Evolutionary conservation across 257 asterid species (phyloP).

Genomic region (Paulownia fortunei): DNA sequence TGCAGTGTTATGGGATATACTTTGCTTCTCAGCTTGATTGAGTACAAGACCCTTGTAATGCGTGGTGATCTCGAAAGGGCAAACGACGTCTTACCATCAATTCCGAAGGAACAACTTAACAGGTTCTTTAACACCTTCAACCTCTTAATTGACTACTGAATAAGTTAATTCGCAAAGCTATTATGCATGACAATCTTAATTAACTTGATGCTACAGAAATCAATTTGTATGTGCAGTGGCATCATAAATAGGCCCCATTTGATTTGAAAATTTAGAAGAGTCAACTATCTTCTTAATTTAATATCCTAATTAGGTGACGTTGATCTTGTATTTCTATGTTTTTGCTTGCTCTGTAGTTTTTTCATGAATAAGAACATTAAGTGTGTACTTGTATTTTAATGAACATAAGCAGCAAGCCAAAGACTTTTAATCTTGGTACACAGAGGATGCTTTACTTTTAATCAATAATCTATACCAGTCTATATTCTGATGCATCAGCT

Average conservation of each 20-base stretch:
- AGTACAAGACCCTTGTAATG: conserved; percentile 98
- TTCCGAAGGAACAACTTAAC: conserved; percentile 92
- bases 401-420: conserved; percentile 4
- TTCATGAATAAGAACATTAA: conserved; percentile 6
- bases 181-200: conserved; percentile 4
- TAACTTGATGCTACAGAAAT: conserved; percentile 21
- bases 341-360: conserved; percentile 14
- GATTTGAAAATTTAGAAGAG: conserved; percentile 9
- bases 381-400: conserved; percentile 18
- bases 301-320: background rate
- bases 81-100: conserved; percentile 78
- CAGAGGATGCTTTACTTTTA: background rate
- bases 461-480: background rate
- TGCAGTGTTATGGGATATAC: conserved; percentile 92
- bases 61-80: conserved; percentile 98
- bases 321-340: conserved; percentile 19
- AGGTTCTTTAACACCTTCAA: conserved; percentile 50
- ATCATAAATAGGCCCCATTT: conserved; percentile 4
- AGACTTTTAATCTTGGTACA: conserved; percentile 10
- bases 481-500: conserved; percentile 2
- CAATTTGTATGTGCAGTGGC: conserved; percentile 5
- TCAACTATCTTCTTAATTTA: conserved; percentile 5
- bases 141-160: conserved; percentile 4
- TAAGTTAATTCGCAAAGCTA: background rate
- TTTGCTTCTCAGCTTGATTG: conserved; percentile 91